phyloP scores from a whole-genome alignment of 805 yeast species.

The Zygoascus biomembranicola region DNA sequence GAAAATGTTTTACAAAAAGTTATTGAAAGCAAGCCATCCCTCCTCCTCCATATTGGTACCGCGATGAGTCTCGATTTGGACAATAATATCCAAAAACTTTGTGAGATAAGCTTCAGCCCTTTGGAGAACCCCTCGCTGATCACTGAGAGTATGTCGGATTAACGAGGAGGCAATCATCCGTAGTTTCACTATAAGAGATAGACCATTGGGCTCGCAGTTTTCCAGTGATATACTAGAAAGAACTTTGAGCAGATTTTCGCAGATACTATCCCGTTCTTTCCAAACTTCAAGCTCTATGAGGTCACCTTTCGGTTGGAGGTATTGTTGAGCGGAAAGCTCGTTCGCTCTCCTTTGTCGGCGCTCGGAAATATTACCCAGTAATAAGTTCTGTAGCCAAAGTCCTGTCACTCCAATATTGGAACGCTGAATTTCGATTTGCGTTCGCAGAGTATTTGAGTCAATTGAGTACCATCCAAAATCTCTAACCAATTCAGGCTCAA shows the following conservation, averaged over 20 bases:
- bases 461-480: conserved; percentile 3
- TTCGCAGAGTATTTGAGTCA: neutral
- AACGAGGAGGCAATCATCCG: conserved; percentile 7
- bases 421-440: conserved; percentile 8
- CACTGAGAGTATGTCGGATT: conserved; percentile 5
- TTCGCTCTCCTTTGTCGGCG: neutral
- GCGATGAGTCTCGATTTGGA: conserved; percentile 4
- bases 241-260: conserved; percentile 4
- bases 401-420: conserved; percentile 8
- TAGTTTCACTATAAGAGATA: conserved; percentile 4
- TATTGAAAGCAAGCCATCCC: conserved; percentile 7
- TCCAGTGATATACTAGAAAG: conserved; percentile 5
- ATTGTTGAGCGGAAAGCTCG: neutral
- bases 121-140: conserved; percentile 2
- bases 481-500: neutral
- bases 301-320: neutral
- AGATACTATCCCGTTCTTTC: conserved; percentile 8
- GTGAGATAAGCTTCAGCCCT: conserved; percentile 7
- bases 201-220: conserved; percentile 12
- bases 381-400: conserved; percentile 7
- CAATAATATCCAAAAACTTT: conserved; percentile 7
- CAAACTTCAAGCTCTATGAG: conserved; percentile 3
- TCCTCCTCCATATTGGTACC: conserved; percentile 9
- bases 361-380: conserved; percentile 6
- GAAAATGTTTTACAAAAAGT: neutral